Evolutionary conservation across 306 rosid genomes (phyloP).

Genomic region (Urtica urens): DNA sequence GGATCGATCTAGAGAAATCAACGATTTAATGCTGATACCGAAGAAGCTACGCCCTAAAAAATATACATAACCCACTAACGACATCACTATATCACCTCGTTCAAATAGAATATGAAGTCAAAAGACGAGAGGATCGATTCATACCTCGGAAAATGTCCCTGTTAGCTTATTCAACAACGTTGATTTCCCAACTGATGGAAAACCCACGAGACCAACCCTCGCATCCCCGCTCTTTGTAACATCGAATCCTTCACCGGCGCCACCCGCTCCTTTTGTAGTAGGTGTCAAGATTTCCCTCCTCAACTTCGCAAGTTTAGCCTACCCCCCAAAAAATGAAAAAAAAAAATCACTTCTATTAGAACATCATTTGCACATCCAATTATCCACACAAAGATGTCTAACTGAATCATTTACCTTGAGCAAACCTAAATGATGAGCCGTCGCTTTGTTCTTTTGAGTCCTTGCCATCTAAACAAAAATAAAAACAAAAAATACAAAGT

Average conservation of each 20-base stretch:
- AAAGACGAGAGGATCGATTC: constrained; percentile 1
- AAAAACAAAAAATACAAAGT: not conserved
- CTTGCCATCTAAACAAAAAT: constrained; percentile 68
- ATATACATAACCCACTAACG: not conserved
- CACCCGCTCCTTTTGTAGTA: constrained; percentile 78
- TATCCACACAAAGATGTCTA: too few species aligned
- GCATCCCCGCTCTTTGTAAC: constrained; percentile 99
- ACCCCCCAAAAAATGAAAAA: constrained; percentile 2
- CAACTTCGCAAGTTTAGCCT: constrained; percentile 97
- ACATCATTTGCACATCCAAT: too few species aligned
- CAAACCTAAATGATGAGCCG: constrained; percentile 97
- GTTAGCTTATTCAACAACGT: constrained; percentile 87
- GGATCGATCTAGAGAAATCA: too few species aligned
- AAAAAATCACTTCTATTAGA: not conserved
- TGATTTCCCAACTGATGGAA: constrained; percentile 97
- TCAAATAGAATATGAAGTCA: not conserved
- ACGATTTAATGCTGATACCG: not conserved
- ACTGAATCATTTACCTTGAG: constrained; percentile 68
- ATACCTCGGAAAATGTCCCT: constrained; percentile 98
- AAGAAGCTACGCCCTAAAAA: not conserved
- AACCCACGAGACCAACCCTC: constrained; percentile 97
- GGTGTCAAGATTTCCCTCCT: constrained; percentile 89
- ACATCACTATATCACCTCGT: not conserved
- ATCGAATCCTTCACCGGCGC: constrained; percentile 98
- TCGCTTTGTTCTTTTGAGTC: constrained; percentile 97